phyloP scores from a whole-genome alignment of 495 filamentous ascomycete species.

The Tuber aestivum region DNA sequence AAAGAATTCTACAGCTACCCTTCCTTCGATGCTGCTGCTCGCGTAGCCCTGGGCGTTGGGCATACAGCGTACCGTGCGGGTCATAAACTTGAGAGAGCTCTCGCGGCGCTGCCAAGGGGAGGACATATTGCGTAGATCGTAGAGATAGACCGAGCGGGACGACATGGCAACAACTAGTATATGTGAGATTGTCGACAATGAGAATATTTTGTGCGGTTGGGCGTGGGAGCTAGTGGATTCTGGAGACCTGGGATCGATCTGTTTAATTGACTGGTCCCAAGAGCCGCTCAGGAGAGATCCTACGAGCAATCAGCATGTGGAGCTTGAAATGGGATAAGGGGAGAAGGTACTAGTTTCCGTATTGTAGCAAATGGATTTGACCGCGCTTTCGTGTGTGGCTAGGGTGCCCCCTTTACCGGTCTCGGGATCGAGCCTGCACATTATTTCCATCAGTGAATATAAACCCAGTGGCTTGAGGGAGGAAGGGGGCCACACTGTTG shows the following conservation, averaged over 20 bases:
- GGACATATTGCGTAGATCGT: conserved; percentile 69
- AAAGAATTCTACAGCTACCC: conserved; percentile 96
- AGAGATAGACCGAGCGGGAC: conserved; percentile 83
- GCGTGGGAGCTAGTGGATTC: conserved; percentile 52
- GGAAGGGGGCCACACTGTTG: conserved; percentile 54
- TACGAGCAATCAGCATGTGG: conserved; percentile 46
- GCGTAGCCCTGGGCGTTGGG: conserved; percentile 90
- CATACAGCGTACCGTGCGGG: conserved; percentile 91
- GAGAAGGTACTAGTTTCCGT: conserved; percentile 58
- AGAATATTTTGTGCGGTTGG: conserved; percentile 77
- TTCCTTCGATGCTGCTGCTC: conserved; percentile 79
- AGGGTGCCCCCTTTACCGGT: conserved; percentile 66
- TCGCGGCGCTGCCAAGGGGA: conserved; percentile 87
- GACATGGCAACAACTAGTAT: conserved; percentile 94
- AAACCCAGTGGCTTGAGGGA: background rate
- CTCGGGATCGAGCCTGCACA: conserved; percentile 61
- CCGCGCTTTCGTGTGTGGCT: conserved; percentile 69
- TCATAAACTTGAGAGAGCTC: conserved; percentile 91
- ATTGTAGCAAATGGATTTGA: conserved; percentile 77
- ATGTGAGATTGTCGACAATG: conserved; percentile 68
- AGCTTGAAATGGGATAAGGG: background rate
- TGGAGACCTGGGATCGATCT: conserved; percentile 57
- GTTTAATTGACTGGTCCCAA: conserved; percentile 86
- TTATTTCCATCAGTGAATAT: conserved; percentile 5
- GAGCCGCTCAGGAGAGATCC: conserved; percentile 69